Evolutionary conservation across 2,329 filamentous ascomycete species (phyloP).

Genomic region (Microascus cirrosus): DNA sequence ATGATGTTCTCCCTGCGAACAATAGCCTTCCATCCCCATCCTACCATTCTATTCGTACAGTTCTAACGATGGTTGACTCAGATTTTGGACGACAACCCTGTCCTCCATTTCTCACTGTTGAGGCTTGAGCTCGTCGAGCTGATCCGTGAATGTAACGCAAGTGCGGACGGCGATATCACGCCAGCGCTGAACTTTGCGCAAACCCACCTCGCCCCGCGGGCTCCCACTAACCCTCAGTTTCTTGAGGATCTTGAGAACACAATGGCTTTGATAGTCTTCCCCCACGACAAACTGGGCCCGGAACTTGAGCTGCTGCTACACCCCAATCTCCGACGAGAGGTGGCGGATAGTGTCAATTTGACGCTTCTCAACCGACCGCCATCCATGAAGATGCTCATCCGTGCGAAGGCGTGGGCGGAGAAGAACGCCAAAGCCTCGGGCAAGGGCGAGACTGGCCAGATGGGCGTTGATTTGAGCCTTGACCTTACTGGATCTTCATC

Average conservation of each 20-base stretch:
- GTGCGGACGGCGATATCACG: constrained; percentile 44
- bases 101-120: constrained; percentile 80
- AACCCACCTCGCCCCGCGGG: constrained; percentile 74
- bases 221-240: constrained; percentile 70
- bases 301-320: constrained; percentile 68
- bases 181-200: constrained; percentile 81
- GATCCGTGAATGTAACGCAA: constrained; percentile 64
- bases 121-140: constrained; percentile 89
- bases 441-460: constrained; percentile 17
- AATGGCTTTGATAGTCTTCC: constrained; percentile 85
- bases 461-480: constrained; percentile 24
- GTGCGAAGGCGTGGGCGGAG: constrained; percentile 79
- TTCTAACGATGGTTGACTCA: constrained; percentile 22
- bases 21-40: neutral
- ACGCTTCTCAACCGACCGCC: constrained; percentile 69
- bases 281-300: constrained; percentile 66
- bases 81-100: constrained; percentile 77
- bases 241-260: constrained; percentile 82
- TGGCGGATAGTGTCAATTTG: constrained; percentile 84
- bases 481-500: constrained; percentile 17
- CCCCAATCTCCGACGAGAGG: constrained; percentile 65
- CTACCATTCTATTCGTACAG: neutral
- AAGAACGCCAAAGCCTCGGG: constrained; percentile 34
- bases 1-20: constrained; percentile 16
- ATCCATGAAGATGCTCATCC: constrained; percentile 70